phyloP scores from a whole-genome alignment of 176 grass and related monocot species.

The Ampelocalamus luodianensis region DNA sequence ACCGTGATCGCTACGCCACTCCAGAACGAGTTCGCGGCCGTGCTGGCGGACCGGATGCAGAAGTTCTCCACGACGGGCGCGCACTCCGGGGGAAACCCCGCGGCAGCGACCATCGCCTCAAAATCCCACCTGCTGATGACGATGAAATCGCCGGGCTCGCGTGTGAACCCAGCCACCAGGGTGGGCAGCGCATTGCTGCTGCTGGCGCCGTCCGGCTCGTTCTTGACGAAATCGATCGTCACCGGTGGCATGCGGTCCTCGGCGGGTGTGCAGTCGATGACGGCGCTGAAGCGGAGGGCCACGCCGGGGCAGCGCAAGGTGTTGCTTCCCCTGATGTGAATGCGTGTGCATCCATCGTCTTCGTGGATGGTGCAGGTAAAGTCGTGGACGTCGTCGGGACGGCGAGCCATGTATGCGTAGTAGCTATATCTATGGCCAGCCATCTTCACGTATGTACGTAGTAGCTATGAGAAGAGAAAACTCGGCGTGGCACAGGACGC shows the following conservation, averaged over 20 bases:
- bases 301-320: constrained; percentile 16
- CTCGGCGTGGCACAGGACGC: too few species aligned
- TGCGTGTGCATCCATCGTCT: background rate
- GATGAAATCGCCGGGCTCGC: too few species aligned
- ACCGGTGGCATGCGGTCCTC: background rate
- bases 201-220: background rate
- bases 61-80: background rate
- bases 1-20: background rate
- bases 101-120: background rate
- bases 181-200: background rate
- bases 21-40: background rate
- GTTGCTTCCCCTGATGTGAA: background rate
- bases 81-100: constrained; percentile 3
- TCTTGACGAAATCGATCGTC: constrained; percentile 23
- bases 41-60: background rate
- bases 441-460: background rate
- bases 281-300: background rate
- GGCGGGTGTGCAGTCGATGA: background rate
- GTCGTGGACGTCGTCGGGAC: background rate
- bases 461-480: too few species aligned
- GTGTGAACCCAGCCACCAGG: background rate
- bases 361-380: background rate
- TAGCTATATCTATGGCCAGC: background rate
- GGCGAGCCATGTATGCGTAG: background rate
- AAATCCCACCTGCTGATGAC: too few species aligned